Conservation (phyloP, 129 eudicot genomes). For the Chrysanthemum makinoi region DNA sequence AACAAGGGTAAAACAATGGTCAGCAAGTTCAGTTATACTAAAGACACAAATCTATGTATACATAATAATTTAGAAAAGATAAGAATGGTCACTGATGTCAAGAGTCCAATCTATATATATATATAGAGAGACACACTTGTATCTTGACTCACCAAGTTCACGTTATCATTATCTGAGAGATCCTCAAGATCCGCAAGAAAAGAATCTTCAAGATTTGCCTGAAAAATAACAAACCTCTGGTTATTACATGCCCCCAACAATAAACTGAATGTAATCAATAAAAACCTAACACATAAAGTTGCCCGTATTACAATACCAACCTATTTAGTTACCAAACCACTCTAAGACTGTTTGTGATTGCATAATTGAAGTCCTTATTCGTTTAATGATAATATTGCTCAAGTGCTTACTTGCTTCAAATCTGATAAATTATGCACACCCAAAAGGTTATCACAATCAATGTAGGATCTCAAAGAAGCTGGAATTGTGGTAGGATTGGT, state of each 20-base stretch:
- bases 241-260: background rate
- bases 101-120: background rate
- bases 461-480: too few species aligned
- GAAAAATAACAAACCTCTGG: conserved; percentile 11
- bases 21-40: conserved; percentile 10
- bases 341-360: too few species aligned
- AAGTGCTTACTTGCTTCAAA: too few species aligned
- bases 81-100: background rate
- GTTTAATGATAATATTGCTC: too few species aligned
- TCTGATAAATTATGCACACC: too few species aligned
- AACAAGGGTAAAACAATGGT: background rate
- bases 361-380: too few species aligned
- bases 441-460: too few species aligned
- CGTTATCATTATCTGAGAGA: conserved; percentile 35
- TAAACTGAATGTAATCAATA: background rate
- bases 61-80: too few species aligned
- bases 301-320: background rate
- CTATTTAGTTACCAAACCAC: background rate
- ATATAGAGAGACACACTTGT: too few species aligned
- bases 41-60: too few species aligned
- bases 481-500: too few species aligned
- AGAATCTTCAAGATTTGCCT: conserved; percentile 95
- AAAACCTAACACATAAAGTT: background rate
- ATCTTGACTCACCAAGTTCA: conserved; percentile 39
- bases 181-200: conserved; percentile 97